Base-by-base conservation (phyloP, 306 rosid genomes). In the Dryas drummondii region DNA sequence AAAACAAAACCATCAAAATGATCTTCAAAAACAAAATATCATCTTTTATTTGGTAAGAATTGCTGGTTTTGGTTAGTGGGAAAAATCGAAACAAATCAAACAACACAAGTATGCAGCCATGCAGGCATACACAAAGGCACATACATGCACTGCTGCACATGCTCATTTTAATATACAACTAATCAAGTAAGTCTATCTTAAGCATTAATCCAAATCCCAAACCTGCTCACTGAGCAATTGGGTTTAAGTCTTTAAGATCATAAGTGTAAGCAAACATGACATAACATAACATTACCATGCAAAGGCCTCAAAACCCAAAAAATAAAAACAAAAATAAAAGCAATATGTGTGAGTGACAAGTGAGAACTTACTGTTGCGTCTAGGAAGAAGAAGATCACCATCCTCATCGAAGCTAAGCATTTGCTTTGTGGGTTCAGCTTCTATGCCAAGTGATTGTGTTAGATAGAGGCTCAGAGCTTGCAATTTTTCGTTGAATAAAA, bases 321-420 rank as follows among this genome's bases (percentile, higher is more conserved):
- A 15, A 0, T 6, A 6, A 40, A 1, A 63, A 16, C 2, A 27
- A 16, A 9, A 14, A 48, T 2, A 14, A 50, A 15, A 60, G 32
- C 22, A 75, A 7, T 9, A 42, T 0, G 62, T n/a, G 16, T 2
- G 70, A 9, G 22, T 10, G 70, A 26, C 9, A 67, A 22, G 61
- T 40, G 7, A 51, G 27, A 60, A 78, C 78, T 81, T 76, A 94
- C 94, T 7, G 58, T 50, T 76, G 70, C 93, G 86, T 12, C 98
- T 80, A 55, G 88, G 84, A 75, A 94, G 85, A 87, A 88, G 80
- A 77, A 94, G 94, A 82, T 91, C 97, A 13, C 97, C 94, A 62
- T 94, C 94, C 60, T 85, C 85, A 32, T 91, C 97, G 19, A 82
- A 71, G 56, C 76, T 56, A 49, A 88, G 50, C 67, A 12, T 46